These are phyloP conservation scores for Reticulascus tulasneorum DNA, from an alignment of 2,329 filamentous ascomycete genomes.

Conservation along the genomic window DNA sequence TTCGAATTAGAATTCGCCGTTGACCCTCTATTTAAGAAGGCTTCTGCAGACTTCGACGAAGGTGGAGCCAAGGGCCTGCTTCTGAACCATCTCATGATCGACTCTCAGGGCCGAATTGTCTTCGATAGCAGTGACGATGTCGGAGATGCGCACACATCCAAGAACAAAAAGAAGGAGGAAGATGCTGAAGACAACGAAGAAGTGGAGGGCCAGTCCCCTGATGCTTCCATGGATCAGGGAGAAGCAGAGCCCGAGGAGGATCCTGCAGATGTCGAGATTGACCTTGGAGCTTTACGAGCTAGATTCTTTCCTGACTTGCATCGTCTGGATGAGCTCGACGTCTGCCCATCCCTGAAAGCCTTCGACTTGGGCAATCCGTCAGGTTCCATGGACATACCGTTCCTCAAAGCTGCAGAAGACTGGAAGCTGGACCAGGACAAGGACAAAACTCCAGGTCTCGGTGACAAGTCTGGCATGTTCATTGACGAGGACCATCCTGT, in stretches of 20 bases:
- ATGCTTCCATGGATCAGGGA: constrained; percentile 14
- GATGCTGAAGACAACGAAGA: constrained; percentile 33
- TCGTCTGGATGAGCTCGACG: constrained; percentile 76
- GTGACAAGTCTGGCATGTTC: constrained; percentile 74
- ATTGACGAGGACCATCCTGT: constrained; percentile 82
- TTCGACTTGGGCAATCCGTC: constrained; percentile 88
- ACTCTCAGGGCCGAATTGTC: constrained; percentile 85
- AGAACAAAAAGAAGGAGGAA: constrained; percentile 31
- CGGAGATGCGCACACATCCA: constrained; percentile 45
- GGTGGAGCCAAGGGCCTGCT: constrained; percentile 93
- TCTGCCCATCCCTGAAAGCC: constrained; percentile 91
- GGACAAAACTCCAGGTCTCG: constrained; percentile 49
- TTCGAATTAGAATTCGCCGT: constrained; percentile 96
- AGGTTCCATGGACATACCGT: constrained; percentile 83
- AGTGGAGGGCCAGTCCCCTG: constrained; percentile 33
- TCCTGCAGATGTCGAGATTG: constrained; percentile 62
- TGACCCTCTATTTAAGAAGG: constrained; percentile 98
- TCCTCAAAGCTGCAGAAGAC: constrained; percentile 84
- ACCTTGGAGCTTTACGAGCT: constrained; percentile 68
- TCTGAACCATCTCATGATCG: constrained; percentile 94
- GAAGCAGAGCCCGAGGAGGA: constrained; percentile 34
- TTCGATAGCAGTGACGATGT: constrained; percentile 96
- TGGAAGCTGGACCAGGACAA: constrained; percentile 71
- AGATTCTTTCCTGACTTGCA: constrained; percentile 84
- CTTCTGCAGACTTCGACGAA: constrained; percentile 96